Conservation (phyloP, 176 grass and related monocot species). For the Hyparrhenia diplandra region DNA sequence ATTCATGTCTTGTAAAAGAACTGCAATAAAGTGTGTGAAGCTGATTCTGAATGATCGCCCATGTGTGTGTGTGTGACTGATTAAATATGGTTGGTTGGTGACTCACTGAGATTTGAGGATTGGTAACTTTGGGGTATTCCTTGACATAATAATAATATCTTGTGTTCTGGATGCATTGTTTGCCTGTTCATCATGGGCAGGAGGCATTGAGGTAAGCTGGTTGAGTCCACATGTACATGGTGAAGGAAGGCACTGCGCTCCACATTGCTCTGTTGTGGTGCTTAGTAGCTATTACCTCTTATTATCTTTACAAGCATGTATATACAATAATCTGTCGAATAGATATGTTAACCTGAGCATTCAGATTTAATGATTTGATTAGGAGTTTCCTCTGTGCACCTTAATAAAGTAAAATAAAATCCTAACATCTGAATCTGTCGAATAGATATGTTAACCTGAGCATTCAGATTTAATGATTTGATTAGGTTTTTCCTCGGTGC, state of each 20-base stretch:
- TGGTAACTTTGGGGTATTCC: not conserved
- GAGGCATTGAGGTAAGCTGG: slow-evolving; percentile 34
- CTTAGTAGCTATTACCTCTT: slow-evolving; percentile 16
- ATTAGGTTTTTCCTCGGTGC: not conserved
- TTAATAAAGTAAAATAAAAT: not conserved
- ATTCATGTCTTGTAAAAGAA: slow-evolving; percentile 6
- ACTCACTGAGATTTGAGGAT: not conserved
- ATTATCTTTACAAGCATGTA: slow-evolving; percentile 24
- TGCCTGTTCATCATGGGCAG: slow-evolving; percentile 24
- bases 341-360: not conserved
- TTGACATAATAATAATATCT: not conserved
- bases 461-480: not conserved
- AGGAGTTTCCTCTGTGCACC: not conserved
- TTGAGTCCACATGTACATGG: slow-evolving; percentile 29
- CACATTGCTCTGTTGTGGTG: slow-evolving; percentile 12
- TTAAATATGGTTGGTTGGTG: slow-evolving; percentile 17
- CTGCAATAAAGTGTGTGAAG: not conserved
- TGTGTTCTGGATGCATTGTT: slow-evolving; percentile 34
- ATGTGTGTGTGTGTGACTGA: not conserved
- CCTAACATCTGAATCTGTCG: not conserved
- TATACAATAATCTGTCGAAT: not conserved
- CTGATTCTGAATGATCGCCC: slow-evolving; percentile 9
- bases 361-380: not conserved
- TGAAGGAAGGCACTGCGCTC: slow-evolving; percentile 33
- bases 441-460: not conserved